Conservation (phyloP, 345 rosid species). For the Syzygium grande region DNA sequence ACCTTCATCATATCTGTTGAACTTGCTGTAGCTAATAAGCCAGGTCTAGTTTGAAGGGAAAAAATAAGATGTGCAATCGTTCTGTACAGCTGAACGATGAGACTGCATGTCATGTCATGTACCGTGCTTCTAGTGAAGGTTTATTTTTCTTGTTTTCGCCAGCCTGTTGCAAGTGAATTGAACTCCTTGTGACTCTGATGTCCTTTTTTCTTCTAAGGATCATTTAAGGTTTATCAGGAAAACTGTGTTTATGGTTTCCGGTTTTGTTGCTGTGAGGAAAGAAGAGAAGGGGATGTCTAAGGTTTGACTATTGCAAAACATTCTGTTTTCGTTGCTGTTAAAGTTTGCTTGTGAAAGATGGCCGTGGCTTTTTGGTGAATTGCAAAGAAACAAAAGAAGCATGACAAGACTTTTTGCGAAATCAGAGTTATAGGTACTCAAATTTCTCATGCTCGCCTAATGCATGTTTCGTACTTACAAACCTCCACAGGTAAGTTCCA, state of each 20-base stretch:
- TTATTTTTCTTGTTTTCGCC: neutral
- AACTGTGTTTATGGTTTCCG: neutral
- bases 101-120: neutral
- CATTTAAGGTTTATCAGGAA: neutral
- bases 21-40: constrained; percentile 49
- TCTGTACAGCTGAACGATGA: neutral
- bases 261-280: neutral
- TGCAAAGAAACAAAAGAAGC: neutral
- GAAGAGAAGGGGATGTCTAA: neutral
- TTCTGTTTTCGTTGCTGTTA: neutral
- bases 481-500: neutral
- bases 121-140: neutral
- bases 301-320: neutral
- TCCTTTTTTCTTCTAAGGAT: neutral
- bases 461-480: neutral
- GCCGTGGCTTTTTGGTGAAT: neutral
- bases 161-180: neutral
- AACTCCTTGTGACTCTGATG: neutral
- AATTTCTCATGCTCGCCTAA: neutral
- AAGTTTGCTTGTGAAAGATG: neutral
- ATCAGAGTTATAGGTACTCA: neutral
- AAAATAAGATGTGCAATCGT: neutral
- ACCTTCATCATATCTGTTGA: constrained; percentile 57
- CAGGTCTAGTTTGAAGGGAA: neutral
- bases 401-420: neutral